Base-by-base conservation (phyloP, 2,329 filamentous ascomycete species). In the Gaeumannomyces tritici region DNA sequence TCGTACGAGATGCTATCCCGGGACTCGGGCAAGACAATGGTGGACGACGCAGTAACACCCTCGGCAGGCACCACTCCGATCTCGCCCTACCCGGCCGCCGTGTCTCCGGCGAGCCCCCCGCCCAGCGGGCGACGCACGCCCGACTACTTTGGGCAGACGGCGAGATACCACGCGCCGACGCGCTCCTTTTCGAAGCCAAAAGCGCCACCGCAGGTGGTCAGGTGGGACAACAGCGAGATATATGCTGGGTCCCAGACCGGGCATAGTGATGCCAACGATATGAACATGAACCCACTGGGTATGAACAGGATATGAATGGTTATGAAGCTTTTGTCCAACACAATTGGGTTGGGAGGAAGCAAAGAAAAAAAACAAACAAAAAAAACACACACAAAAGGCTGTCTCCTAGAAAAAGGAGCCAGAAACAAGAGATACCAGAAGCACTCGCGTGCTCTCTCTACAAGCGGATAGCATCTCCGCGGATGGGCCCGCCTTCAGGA, bases 1-100 rank as follows among this genome's bases (percentile, higher is more conserved):
- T 85, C 87, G 74, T 93, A 93, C 79, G 90, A 93, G 80, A 92
- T 93, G 89, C 86, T 93, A 69, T 84, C 82, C 67, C 79, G 78
- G 73, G 82, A 83, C 69, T 77, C 78, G 73, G 80, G 77, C 70
- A 76, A 73, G 70, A 73, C 67, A 51, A 69, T 71, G 72, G 74
- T 70, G 68, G 73, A 71, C 74, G 74, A 78, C 68, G 73, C 77
- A 76, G 76, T 83, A 79, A 84, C 82, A 75, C 78, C 80, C 66
- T 70, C 68, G 66, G 66, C 68, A 72, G 71, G 72, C 68, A 70
- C 67, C 63, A 66, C 69, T 64, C 70, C 69, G 61, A 70, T 55
- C 28, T 61, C 55, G 24, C 47, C 59, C 21, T 51, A 47, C 15
- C n/a, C 69, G 42, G 66, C 65, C 51, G 66, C 62, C 61, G 68